Conservation (phyloP, 169 alveolate species). For the Cardiosporidium cionae region DNA sequence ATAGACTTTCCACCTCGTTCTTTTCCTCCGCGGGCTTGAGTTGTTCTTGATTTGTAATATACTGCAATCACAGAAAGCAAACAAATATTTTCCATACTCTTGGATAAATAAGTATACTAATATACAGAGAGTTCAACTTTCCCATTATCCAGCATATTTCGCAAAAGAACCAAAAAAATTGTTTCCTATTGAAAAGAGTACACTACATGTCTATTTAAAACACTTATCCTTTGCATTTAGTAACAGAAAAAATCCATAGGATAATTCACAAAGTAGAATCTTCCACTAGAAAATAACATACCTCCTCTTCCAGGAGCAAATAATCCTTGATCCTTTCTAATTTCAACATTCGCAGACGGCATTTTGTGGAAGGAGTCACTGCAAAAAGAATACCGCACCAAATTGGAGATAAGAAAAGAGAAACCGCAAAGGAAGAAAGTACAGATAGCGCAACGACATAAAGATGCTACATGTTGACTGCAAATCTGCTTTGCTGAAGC, state of each 20-base stretch:
- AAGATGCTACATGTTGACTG: not conserved
- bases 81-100: too few relatives aligned
- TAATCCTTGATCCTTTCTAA: slow-evolving; percentile 41
- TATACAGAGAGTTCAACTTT: too few relatives aligned
- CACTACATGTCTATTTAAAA: not conserved
- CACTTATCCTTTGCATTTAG: not conserved
- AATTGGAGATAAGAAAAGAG: not conserved
- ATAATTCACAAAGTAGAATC: not conserved
- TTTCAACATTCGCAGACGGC: slow-evolving; percentile 45
- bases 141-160: too few relatives aligned
- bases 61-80: slow-evolving; percentile 11
- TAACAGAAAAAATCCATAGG: not conserved
- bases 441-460: not conserved
- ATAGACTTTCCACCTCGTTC: slow-evolving; percentile 7
- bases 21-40: slow-evolving; percentile 42
- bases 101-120: too few relatives aligned
- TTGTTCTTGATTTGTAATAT: slow-evolving; percentile 39
- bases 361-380: slow-evolving; percentile 14
- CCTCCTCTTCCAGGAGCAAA: slow-evolving; percentile 45
- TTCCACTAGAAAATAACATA: not conserved
- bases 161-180: too few relatives aligned
- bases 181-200: not conserved
- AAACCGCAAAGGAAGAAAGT: not conserved
- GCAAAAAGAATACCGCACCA: not conserved
- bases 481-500: not conserved